phyloP scores from a whole-genome alignment of 2,329 filamentous ascomycete genomes.

The Aspergillus sp. region DNA sequence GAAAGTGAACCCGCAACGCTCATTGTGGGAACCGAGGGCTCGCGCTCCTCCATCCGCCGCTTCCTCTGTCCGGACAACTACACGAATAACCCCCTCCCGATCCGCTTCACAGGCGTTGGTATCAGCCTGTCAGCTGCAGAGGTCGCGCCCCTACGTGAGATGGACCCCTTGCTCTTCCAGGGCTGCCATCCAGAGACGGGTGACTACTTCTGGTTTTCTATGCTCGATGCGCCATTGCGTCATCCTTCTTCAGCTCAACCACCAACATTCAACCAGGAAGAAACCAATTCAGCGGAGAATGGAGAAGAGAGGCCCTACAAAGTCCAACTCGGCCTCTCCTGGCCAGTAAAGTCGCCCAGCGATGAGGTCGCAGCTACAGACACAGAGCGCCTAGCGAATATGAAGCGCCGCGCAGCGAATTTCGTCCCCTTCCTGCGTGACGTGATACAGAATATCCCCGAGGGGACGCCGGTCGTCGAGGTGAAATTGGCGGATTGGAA shows the following conservation, averaged over 20 bases:
- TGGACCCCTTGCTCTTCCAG: constrained; percentile 45
- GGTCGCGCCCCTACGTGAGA: constrained; percentile 61
- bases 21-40: constrained; percentile 29
- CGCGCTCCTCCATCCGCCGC: constrained; percentile 28
- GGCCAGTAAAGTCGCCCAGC: constrained; percentile 42
- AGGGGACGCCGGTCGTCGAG: constrained; percentile 31
- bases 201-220: constrained; percentile 36
- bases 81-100: constrained; percentile 24
- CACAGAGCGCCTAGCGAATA: constrained; percentile 41
- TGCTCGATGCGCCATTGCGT: constrained; percentile 46
- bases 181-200: constrained; percentile 30
- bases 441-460: constrained; percentile 30
- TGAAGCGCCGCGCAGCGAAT: constrained; percentile 40
- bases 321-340: constrained; percentile 54
- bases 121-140: constrained; percentile 55
- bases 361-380: constrained; percentile 42
- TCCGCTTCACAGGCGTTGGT: constrained; percentile 32
- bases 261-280: not conserved
- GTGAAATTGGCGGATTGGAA: constrained; percentile 37
- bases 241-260: too few relatives aligned
- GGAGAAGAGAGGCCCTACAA: constrained; percentile 42
- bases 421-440: constrained; percentile 31
- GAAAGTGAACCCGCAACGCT: constrained; percentile 18
- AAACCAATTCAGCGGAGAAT: constrained; percentile 36
- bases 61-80: constrained; percentile 29